Conservation (phyloP, 2,329 filamentous ascomycete genomes). For the Coleophoma cylindrospora region DNA sequence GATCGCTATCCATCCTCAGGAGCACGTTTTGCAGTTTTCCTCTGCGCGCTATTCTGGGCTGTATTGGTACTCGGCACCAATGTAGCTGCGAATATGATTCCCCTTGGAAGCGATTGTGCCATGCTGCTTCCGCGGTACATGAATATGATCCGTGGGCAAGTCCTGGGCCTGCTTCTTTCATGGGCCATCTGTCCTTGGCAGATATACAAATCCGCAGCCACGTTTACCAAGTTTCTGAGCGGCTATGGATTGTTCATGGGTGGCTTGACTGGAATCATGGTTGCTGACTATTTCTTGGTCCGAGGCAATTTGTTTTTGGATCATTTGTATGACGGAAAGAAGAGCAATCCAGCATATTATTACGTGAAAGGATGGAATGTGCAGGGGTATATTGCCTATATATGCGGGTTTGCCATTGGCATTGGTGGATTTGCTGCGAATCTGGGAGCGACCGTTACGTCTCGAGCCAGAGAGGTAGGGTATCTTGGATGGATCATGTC, state of each 20-base stretch:
- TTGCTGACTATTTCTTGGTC: conserved; percentile 26
- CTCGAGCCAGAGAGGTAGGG: conserved; percentile 20
- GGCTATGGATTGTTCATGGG: conserved; percentile 18
- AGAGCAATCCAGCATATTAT: conserved; percentile 21
- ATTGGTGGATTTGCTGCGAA: conserved; percentile 25
- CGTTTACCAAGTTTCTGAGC: conserved; percentile 8
- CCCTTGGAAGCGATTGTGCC: conserved; percentile 1
- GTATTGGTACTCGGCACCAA: conserved; percentile 1
- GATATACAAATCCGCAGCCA: conserved; percentile 4
- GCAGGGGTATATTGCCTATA: conserved; percentile 24
- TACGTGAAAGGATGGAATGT: conserved; percentile 24
- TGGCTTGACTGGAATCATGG: conserved; percentile 5
- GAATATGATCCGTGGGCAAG: conserved; percentile 8
- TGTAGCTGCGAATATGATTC: conserved; percentile 4
- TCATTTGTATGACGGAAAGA: conserved; percentile 20
- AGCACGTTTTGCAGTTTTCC: conserved; percentile 2
- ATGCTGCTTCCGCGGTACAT: conserved; percentile 4
- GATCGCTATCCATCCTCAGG: conserved; percentile 1
- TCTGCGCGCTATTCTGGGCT: not conserved
- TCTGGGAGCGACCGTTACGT: conserved; percentile 20
- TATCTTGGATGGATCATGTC: conserved; percentile 25
- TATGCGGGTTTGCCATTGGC: conserved; percentile 20
- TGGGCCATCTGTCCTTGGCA: conserved; percentile 12
- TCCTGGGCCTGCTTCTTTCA: conserved; percentile 11
- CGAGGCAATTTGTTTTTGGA: conserved; percentile 23